Evolutionary conservation across 1,284 basidiomycete genomes (phyloP), one percentile per base, ranked within the genome.

Genomic region (Ganoderma meredithae): DNA sequence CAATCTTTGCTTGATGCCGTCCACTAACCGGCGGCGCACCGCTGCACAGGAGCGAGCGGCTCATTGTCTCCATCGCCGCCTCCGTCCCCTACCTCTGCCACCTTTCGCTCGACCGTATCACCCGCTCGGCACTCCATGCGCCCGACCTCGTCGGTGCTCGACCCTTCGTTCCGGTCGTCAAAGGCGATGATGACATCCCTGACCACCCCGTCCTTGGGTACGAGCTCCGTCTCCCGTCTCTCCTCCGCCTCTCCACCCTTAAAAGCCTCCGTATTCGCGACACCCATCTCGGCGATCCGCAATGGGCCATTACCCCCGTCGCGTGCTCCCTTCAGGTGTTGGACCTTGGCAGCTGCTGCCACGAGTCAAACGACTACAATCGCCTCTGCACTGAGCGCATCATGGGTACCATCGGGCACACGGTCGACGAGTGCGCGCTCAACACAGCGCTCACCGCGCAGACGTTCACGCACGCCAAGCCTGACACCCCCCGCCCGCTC

Each of bases 31-130:
- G 41, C 43, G 69, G 60, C 65, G n/a, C 53, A 65, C 61, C 52
- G 68, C 62, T 43, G 33, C 62, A 55, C 71, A 92, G 91, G 79
- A 93, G 90, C 76, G 91, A 93, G 76, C 83, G 90, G 52, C 81
- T 91, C 4, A 88, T 86, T 64, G 90, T 92, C n/a, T 85, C 86
- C 15, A 87, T 93, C 67, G 90, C 90, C 0, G 86, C 87, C 7
- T 86, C 88, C 2, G 77, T 89, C 2, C 86, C 87, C 12, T 78
- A 81, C 69, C 84, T 93, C 39, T 77, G 84, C 69, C 81, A 85
- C 63, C 84, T 93, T 63, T 82, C 85, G 15, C 81, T 93, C 27
- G 85, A 89, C 53, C 86, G 86, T 74, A 85, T 93, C 74, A 86
- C 89, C 22, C 89, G 91, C 67, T 91, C 90, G 5, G 80, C 81